Percentiles rank a stretch among this genome's conserved stretches.
Conservation (phyloP, 768 basidiomycete genomes). For the Mrakia frigida region DNA sequence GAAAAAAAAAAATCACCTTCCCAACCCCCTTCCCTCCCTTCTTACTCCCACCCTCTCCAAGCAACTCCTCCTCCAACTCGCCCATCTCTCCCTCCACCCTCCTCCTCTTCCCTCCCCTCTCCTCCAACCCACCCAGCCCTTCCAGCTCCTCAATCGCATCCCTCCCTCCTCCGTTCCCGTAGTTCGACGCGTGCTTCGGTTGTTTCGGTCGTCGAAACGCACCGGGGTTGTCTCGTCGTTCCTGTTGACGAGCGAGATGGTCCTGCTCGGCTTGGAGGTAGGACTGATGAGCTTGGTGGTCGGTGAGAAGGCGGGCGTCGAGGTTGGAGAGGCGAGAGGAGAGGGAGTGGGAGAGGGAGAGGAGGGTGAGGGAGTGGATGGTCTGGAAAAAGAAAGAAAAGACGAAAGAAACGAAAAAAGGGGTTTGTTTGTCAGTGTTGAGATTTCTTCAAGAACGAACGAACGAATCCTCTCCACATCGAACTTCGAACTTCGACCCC, state of each 20-base stretch:
- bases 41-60: too few species aligned
- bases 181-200: not conserved
- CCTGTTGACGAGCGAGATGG: not conserved
- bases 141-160: not conserved
- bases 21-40: not conserved
- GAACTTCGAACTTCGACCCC: too few species aligned
- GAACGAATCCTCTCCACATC: too few species aligned
- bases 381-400: not conserved
- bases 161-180: not conserved
- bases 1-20: not conserved
- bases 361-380: not conserved
- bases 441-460: too few species aligned
- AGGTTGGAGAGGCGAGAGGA: not conserved
- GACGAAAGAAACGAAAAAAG: not conserved
- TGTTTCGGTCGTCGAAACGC: not conserved
- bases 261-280: not conserved
- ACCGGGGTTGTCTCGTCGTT: not conserved
- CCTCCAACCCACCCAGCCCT: not conserved
- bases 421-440: not conserved
- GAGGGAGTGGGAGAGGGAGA: not conserved
- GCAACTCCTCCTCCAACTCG: not conserved
- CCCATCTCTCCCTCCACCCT: not conserved
- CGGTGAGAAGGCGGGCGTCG: not conserved
- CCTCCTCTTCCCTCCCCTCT: not conserved
- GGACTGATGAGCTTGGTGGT: not conserved